Percentiles rank a stretch among this genome's conserved stretches.
These are phyloP conservation scores for Alternaria ventricosa DNA, from an alignment of 2,329 filamentous ascomycete genomes.

Conservation along the genomic window DNA sequence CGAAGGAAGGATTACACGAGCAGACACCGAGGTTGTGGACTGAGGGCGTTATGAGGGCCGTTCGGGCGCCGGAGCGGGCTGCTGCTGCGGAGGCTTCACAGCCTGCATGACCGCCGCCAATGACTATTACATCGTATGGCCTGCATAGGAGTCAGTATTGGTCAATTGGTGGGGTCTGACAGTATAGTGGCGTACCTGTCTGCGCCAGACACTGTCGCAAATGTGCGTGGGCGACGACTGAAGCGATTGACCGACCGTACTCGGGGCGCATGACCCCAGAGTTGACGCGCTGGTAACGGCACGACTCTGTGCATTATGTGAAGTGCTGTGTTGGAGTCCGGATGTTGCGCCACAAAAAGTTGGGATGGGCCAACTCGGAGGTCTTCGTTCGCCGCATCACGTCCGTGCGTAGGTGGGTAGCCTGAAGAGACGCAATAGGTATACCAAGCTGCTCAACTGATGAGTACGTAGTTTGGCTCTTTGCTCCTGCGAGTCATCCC, in stretches of 20 bases:
- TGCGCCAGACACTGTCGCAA: constrained; percentile 55
- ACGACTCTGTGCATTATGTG: constrained; percentile 34
- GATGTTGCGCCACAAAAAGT: constrained; percentile 17
- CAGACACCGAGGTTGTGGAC: constrained; percentile 90
- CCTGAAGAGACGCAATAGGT: not conserved
- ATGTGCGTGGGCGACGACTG: constrained; percentile 45
- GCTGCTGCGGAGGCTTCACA: constrained; percentile 92
- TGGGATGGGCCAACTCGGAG: constrained; percentile 14
- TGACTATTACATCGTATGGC: constrained; percentile 89
- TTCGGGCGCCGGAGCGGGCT: constrained; percentile 85
- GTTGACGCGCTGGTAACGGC: constrained; percentile 45
- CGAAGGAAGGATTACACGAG: constrained; percentile 96
- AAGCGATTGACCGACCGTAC: constrained; percentile 50
- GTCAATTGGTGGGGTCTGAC: not conserved
- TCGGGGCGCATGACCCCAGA: constrained; percentile 58
- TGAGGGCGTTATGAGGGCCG: constrained; percentile 87
- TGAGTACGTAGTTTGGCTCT: not conserved
- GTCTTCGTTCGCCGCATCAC: constrained; percentile 23
- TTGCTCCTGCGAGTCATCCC: too few relatives aligned
- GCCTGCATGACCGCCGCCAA: constrained; percentile 94
- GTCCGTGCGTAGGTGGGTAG: constrained; percentile 11
- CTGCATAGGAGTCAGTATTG: constrained; percentile 51
- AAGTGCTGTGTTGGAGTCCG: constrained; percentile 4
- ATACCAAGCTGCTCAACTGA: not conserved
- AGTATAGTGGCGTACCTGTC: constrained; percentile 25